Evolutionary conservation across 768 basidiomycete species (phyloP).

Genomic region (Pulveroboletus ravenelii): DNA sequence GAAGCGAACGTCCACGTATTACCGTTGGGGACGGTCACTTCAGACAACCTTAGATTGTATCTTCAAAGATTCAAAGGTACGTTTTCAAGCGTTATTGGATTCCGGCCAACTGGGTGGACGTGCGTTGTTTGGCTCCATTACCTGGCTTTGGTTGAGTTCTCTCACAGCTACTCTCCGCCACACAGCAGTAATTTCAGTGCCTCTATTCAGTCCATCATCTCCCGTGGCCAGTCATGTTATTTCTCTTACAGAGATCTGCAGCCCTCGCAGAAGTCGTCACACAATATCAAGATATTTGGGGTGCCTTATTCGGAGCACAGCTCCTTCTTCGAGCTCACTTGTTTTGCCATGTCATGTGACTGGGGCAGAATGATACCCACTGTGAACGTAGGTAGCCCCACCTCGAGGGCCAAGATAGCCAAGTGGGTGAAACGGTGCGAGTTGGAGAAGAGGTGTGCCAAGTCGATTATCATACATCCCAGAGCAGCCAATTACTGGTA

Average conservation of each 20-base stretch:
- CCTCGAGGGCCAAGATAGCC: slow-evolving; percentile 76
- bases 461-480: slow-evolving; percentile 32
- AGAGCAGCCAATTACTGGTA: slow-evolving; percentile 48
- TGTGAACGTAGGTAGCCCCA: slow-evolving; percentile 78
- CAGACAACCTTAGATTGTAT: slow-evolving; percentile 76
- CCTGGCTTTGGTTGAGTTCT: slow-evolving; percentile 1
- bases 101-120: slow-evolving; percentile 97
- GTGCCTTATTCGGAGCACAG: slow-evolving; percentile 95
- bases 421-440: slow-evolving; percentile 91
- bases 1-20: slow-evolving; percentile 83
- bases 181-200: slow-evolving; percentile 59
- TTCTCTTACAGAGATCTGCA: slow-evolving; percentile 71
- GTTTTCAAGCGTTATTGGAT: slow-evolving; percentile 71
- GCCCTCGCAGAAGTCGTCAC: slow-evolving; percentile 66
- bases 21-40: slow-evolving; percentile 68
- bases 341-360: slow-evolving; percentile 85
- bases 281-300: slow-evolving; percentile 68
- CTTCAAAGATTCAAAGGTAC: slow-evolving; percentile 65
- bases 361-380: slow-evolving; percentile 93
- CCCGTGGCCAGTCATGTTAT: slow-evolving; percentile 55
- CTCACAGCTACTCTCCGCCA: slow-evolving; percentile 58
- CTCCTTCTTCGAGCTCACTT: slow-evolving; percentile 92
- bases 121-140: slow-evolving; percentile 36
- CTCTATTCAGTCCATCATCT: slow-evolving; percentile 64
- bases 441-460: slow-evolving; percentile 61